Evolutionary conservation across 805 yeast species (phyloP).

Genomic region (Kazachstania bromeliacearum): DNA sequence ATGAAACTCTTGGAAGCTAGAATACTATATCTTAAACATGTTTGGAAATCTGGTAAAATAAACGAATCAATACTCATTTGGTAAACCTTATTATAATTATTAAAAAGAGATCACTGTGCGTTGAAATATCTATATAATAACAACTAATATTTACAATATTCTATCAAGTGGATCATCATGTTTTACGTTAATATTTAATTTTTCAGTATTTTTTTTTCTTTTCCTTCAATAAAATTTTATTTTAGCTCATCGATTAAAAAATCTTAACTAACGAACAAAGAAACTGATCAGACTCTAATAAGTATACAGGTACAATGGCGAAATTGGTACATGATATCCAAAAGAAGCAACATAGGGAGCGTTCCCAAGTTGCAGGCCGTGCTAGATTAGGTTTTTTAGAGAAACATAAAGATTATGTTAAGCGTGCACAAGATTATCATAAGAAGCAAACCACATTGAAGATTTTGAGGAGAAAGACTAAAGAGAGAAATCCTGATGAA

Average conservation of each 20-base stretch:
- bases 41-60: conserved; percentile 13
- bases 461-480: conserved; percentile 62
- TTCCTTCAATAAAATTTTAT: too few relatives aligned
- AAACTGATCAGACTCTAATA: neutral
- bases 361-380: conserved; percentile 76
- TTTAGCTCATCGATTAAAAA: neutral
- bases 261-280: neutral
- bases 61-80: conserved; percentile 1
- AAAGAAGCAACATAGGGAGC: conserved; percentile 91
- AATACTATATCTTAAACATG: conserved; percentile 14
- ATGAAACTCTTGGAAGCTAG: conserved; percentile 14
- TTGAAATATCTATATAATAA: too few relatives aligned
- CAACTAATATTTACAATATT: neutral
- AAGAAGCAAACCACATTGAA: conserved; percentile 52
- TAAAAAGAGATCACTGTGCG: too few relatives aligned
- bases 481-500: conserved; percentile 82
- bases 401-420: conserved; percentile 78
- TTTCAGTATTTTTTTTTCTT: too few relatives aligned
- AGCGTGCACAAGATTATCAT: conserved; percentile 60
- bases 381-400: conserved; percentile 76
- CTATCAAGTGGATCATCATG: neutral
- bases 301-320: conserved; percentile 41
- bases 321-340: conserved; percentile 82
- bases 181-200: too few relatives aligned
- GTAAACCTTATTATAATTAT: too few relatives aligned